A percentile compares a stretch with the other conserved stretches of the same genome.
phyloP scores from a whole-genome alignment of 2,329 filamentous ascomycete genomes.

The Fusarium vanettenii region DNA sequence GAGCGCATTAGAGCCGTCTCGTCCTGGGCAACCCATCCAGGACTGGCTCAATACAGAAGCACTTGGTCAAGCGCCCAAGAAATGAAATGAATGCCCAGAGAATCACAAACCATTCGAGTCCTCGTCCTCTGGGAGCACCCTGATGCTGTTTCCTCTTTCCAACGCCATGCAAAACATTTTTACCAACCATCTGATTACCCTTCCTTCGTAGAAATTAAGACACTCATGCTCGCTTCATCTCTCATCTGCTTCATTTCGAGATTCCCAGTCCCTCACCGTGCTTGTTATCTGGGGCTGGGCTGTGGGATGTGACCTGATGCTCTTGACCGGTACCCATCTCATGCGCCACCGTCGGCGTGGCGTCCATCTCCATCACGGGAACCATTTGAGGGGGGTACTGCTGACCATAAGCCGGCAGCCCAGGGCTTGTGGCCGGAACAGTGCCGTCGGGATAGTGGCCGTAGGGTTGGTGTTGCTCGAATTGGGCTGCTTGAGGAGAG shows the following conservation, averaged over 20 bases:
- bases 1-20: neutral
- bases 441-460: conserved; percentile 28
- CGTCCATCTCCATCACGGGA: conserved; percentile 40
- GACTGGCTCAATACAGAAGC: neutral
- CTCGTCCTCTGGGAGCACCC: neutral
- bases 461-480: conserved; percentile 28
- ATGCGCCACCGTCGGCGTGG: conserved; percentile 18
- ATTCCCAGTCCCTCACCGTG: conserved; percentile 6
- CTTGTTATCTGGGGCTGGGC: conserved; percentile 8
- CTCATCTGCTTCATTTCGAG: neutral
- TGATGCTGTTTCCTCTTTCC: neutral
- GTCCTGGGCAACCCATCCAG: neutral
- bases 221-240: neutral
- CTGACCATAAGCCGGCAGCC: conserved; percentile 27
- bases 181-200: neutral
- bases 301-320: conserved; percentile 3
- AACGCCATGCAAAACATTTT: conserved; percentile 2
- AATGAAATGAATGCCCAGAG: conserved; percentile 6
- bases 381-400: conserved; percentile 24
- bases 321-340: conserved; percentile 38
- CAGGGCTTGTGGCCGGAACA: conserved; percentile 4
- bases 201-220: neutral
- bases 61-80: neutral
- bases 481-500: conserved; percentile 29
- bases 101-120: neutral